Evolutionary conservation across 805 yeast genomes (phyloP), one percentile per base, ranked within the genome.

Genomic region (Saturnispora quitensis): DNA sequence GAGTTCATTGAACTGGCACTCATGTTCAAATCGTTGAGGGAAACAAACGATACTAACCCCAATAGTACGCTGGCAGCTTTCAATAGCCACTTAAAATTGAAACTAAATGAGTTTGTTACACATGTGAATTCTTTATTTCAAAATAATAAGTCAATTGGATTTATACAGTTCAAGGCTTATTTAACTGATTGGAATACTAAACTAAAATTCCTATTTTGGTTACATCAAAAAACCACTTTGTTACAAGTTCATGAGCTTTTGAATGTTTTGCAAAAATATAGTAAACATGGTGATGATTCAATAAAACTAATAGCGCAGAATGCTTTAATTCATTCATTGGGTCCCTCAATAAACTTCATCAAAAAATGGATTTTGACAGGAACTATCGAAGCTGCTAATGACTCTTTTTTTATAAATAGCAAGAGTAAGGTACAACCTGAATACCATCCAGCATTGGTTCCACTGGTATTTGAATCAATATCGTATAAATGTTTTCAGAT

Each of bases 321-420:
- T 4, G 66, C 86, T 15, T 77, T 82, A 51, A 50, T 63, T 4
- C 71, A 72, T 31, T 71, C 80, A 4, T 65, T 76, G 0, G 67
- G 66, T 5, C 87, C 95, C 1, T 88, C 86, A 62, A 74, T 74
- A 51, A 80, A 76, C 36, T 71, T 80, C 33, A 58, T 86, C 4
- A 72, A 73, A 44, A 71, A 73, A 40, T 90, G 97, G 97, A 62
- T 89, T 1, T 63, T 79, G 0, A 67, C 74, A 45, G 97, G 97
- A 0, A 79, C 77, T 48, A 62, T 89, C 10, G 66, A 13, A 28
- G 27, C 13, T 22, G 13, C 15, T 24, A 17, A 24, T 20, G 13
- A 18, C 36, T 8, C 20, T 49, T 35, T 42, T 40, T 35, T 18
- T 54, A 53, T 40, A 17, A 50, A 4, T 58, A 62, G 1, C 63